phyloP scores from a whole-genome alignment of 2,329 filamentous ascomycete genomes.

The Volutella citrinella region DNA sequence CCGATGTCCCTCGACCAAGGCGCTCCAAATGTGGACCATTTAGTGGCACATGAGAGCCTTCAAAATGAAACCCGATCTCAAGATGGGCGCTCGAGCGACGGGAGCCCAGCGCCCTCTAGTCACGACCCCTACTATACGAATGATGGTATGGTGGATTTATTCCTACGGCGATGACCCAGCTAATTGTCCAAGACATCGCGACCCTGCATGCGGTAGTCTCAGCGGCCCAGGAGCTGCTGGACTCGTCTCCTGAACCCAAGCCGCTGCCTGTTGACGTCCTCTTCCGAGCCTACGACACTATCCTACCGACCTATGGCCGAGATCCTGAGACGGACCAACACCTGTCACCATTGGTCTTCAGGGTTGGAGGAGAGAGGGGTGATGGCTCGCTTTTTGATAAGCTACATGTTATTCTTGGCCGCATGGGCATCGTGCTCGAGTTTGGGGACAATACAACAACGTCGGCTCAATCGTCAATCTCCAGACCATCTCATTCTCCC shows the following conservation, averaged over 20 bases:
- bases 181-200: constrained; percentile 64
- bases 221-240: constrained; percentile 64
- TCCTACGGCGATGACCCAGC: neutral
- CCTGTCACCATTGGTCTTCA: constrained; percentile 75
- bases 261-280: constrained; percentile 72
- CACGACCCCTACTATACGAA: constrained; percentile 54
- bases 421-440: constrained; percentile 71
- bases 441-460: constrained; percentile 40
- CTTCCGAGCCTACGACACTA: constrained; percentile 75
- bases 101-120: constrained; percentile 25
- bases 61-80: constrained; percentile 24
- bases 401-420: constrained; percentile 64
- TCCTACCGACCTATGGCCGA: constrained; percentile 68
- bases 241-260: constrained; percentile 55
- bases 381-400: constrained; percentile 61
- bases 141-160: constrained; percentile 43
- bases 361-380: constrained; percentile 65
- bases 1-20: constrained; percentile 18
- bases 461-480: constrained; percentile 22
- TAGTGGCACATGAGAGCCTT: constrained; percentile 26
- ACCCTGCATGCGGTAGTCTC: constrained; percentile 75
- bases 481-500: constrained; percentile 19
- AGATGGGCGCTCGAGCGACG: constrained; percentile 25
- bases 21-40: constrained; percentile 18
- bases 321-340: constrained; percentile 72